Evolutionary conservation across 2,329 filamentous ascomycete species (phyloP).

Genomic region (Daldinia sp.): DNA sequence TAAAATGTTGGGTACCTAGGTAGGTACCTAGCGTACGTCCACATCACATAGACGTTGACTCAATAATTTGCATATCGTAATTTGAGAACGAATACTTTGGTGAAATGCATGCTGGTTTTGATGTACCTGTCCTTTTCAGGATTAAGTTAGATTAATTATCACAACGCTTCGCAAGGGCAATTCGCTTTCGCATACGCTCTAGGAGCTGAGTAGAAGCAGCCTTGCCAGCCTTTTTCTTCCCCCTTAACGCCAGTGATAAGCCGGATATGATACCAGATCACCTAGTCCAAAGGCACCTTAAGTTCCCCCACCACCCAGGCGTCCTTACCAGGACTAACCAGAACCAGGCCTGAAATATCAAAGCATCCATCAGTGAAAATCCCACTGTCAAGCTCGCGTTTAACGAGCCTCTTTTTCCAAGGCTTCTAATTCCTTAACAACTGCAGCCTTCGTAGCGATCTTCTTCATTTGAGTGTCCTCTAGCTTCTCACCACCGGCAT

Average conservation of each 20-base stretch:
- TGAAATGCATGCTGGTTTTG: background rate
- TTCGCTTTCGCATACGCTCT: constrained; percentile 10
- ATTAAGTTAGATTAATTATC: constrained; percentile 15
- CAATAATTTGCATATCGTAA: background rate
- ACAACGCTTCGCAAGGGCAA: constrained; percentile 5
- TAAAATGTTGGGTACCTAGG: background rate
- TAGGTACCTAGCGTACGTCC: background rate
- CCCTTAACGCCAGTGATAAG: constrained; percentile 32
- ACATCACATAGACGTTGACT: background rate
- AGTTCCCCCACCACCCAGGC: constrained; percentile 9
- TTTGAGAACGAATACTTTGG: background rate
- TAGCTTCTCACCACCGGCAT: constrained; percentile 93
- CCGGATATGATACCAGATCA: constrained; percentile 20
- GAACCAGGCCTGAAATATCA: constrained; percentile 28
- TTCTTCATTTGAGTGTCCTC: constrained; percentile 99
- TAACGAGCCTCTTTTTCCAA: constrained; percentile 59
- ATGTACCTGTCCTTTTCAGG: background rate
- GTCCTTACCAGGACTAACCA: constrained; percentile 31
- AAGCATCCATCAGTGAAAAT: constrained; percentile 13
- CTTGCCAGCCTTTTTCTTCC: constrained; percentile 22
- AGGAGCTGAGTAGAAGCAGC: constrained; percentile 11
- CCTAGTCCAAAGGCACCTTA: constrained; percentile 28
- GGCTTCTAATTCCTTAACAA: constrained; percentile 83
- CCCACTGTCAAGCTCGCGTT: constrained; percentile 2
- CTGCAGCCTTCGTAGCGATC: constrained; percentile 87